These are phyloP conservation scores for Sisymbrium altissimum DNA, from an alignment of 345 rosid species.

Conservation along the genomic window DNA sequence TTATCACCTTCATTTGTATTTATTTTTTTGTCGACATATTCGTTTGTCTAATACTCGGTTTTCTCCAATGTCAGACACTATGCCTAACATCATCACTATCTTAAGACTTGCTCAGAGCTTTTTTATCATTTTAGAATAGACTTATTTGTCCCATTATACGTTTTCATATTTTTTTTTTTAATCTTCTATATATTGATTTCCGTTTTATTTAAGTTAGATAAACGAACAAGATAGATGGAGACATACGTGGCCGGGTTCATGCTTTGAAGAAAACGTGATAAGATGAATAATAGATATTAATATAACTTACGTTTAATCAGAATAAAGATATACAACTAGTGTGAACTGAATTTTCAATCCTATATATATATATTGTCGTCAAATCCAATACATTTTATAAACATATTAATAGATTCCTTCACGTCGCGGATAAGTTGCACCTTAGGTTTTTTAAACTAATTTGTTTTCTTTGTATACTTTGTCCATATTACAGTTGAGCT, in stretches of 20 bases:
- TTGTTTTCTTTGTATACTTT: background rate
- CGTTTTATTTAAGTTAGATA: conserved; percentile 23
- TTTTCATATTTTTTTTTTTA: conserved; percentile 1
- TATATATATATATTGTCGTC: background rate
- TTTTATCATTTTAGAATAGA: conserved; percentile 28
- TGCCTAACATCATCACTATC: conserved; percentile 32
- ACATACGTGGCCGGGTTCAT: conserved; percentile 31
- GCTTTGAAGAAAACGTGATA: conserved; percentile 22
- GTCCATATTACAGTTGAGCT: background rate
- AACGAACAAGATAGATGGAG: conserved; percentile 15
- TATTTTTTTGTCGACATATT: conserved; percentile 15
- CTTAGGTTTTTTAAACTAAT: background rate
- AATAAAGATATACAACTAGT: background rate
- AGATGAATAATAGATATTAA: background rate
- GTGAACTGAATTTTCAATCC: conserved; percentile 1
- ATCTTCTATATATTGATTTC: conserved; percentile 5
- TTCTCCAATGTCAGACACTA: conserved; percentile 24
- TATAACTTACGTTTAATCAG: background rate
- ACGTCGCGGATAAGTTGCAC: conserved; percentile 3
- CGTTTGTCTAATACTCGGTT: conserved; percentile 30
- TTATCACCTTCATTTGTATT: conserved; percentile 4
- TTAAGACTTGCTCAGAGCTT: conserved; percentile 6
- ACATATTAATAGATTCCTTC: conserved; percentile 15
- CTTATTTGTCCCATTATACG: conserved; percentile 31
- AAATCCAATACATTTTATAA: background rate